These are phyloP conservation scores for Diaporthe batatas DNA, from an alignment of 2,329 filamentous ascomycete species.

Conservation along the genomic window DNA sequence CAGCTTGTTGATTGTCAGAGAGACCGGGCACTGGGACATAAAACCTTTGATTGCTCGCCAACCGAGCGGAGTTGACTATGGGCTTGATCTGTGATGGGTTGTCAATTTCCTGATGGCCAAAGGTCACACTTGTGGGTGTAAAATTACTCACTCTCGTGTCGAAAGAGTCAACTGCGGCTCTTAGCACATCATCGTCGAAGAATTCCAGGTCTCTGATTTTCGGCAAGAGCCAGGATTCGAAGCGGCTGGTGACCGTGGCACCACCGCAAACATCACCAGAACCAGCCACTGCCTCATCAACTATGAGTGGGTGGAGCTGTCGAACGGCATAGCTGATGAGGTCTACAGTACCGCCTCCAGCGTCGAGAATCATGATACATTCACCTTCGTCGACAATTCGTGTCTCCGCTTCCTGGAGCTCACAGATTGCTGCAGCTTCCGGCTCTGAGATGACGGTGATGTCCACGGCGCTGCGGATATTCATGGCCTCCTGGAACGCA, in stretches of 20 bases:
- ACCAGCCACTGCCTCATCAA: slow-evolving; percentile 63
- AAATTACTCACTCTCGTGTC: neutral
- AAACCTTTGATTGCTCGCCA: slow-evolving; percentile 47
- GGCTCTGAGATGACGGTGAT: slow-evolving; percentile 65
- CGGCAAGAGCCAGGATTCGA: slow-evolving; percentile 58
- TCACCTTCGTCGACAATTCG: slow-evolving; percentile 59
- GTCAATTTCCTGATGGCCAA: neutral
- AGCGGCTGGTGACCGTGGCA: slow-evolving; percentile 62
- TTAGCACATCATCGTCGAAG: slow-evolving; percentile 57
- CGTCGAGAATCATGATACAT: slow-evolving; percentile 66
- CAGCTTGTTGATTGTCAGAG: slow-evolving; percentile 53
- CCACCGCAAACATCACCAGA: slow-evolving; percentile 65
- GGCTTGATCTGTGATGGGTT: neutral
- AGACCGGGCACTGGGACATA: slow-evolving; percentile 53
- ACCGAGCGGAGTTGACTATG: neutral
- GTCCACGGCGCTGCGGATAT: slow-evolving; percentile 48
- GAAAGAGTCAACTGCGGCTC: slow-evolving; percentile 54
- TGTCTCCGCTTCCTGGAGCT: slow-evolving; percentile 58
- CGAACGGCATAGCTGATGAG: slow-evolving; percentile 66
- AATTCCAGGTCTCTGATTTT: slow-evolving; percentile 59
- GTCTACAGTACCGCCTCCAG: slow-evolving; percentile 67
- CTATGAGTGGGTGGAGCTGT: slow-evolving; percentile 58
- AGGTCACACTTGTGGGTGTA: neutral
- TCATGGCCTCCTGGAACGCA: slow-evolving; percentile 56
- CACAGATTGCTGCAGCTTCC: slow-evolving; percentile 66